phyloP scores from a whole-genome alignment of 2,329 filamentous ascomycete species.

The Trichoderma citrinoviride region DNA sequence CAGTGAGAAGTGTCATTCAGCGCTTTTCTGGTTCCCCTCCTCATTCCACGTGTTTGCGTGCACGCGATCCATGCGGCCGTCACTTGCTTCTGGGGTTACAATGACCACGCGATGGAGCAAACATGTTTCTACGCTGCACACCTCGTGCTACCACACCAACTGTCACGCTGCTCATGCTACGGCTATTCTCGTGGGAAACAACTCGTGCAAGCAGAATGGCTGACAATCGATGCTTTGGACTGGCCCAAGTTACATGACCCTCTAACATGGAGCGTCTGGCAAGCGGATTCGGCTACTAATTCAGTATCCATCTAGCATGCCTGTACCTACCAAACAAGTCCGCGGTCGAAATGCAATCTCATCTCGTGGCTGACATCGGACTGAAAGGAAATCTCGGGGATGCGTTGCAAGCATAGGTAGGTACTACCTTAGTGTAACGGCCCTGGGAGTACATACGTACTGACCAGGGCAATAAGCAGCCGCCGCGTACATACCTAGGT shows the following conservation, averaged over 20 bases:
- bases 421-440: no score
- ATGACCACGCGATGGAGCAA: neutral
- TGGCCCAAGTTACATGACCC: neutral
- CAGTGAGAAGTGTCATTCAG: neutral
- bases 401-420: no score
- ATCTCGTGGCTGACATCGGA: neutral
- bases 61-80: constrained; percentile 10
- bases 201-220: neutral
- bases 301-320: neutral
- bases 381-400: neutral
- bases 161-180: neutral
- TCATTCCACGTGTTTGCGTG: neutral
- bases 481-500: no score
- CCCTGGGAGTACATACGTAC: no score
- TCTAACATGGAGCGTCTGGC: neutral
- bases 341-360: neutral
- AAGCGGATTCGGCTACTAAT: neutral
- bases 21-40: neutral
- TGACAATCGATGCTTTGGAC: neutral
- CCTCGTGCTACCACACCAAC: neutral
- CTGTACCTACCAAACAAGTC: neutral
- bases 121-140: neutral
- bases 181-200: neutral
- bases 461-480: neutral
- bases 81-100: constrained; percentile 2